Conservation (phyloP, 2,329 filamentous ascomycete genomes). For the Ophiocordyceps camponoti-saundersi region DNA sequence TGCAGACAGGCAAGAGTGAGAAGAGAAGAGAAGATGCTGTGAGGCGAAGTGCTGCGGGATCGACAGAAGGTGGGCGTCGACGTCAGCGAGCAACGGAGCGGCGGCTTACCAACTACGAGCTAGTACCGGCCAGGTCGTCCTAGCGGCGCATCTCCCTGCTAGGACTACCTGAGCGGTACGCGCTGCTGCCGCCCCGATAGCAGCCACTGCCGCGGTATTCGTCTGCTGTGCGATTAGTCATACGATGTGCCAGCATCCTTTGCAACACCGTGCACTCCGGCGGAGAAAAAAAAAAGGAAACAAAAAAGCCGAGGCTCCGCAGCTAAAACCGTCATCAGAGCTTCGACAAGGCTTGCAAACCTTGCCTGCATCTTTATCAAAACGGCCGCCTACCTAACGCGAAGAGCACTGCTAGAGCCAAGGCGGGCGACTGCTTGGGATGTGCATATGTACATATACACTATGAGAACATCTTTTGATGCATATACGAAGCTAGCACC, state of each 20-base stretch:
- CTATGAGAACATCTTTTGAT: background rate
- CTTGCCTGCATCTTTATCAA: background rate
- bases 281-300: too few species aligned
- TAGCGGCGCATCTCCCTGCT: background rate
- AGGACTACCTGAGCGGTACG: background rate
- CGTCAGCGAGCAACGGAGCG: conserved; percentile 1
- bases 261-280: background rate
- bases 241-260: background rate
- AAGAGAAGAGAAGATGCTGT: background rate
- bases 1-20: too few species aligned
- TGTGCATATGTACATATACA: background rate
- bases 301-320: background rate
- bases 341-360: background rate
- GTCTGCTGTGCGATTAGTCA: background rate
- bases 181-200: background rate
- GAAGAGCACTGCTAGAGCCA: background rate
- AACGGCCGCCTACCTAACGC: background rate
- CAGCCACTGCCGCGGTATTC: background rate
- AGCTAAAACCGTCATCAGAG: background rate
- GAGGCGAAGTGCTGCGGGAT: conserved; percentile 4
- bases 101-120: background rate
- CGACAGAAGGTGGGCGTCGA: conserved; percentile 2
- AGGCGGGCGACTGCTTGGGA: background rate
- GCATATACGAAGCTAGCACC: background rate
- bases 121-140: background rate